Base-by-base conservation (phyloP, 441 rosid species). In the Brassica hybrid region DNA sequence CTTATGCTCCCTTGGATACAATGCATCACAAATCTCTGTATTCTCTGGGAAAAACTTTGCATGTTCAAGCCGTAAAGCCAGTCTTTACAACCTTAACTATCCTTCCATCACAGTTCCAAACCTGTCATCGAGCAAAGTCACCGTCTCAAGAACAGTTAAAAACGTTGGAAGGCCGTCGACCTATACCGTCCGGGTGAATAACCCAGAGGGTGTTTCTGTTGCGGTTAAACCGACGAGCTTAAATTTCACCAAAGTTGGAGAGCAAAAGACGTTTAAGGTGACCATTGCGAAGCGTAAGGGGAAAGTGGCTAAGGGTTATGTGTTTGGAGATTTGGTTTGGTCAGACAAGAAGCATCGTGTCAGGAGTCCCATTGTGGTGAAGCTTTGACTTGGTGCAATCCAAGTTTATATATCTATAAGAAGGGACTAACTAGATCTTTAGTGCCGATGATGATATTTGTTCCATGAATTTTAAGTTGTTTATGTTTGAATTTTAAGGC, bases 311-410 rank as follows among this genome's bases (percentile, higher is more conserved):
- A 82, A 75, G 66, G 88, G 86, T 0, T 89, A 85, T 74, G 86
- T 79, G 17, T 89, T 88, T 83, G 96, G 97, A 67, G 85, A 76
- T n/a, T 84, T 93, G 61, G 83, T 83, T 45, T 93, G 94, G 98
- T 80, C 81, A 25, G 94, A 87, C 68, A 70, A 76, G 62, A 76
- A 66, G 75, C 89, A 87, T 72, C 7, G 68, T 48, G 88, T 86
- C 8, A 84, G 82, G 82, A 89, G 93, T 77, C 85, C 89, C 36
- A 79, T 86, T 50, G 86, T 61, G 75, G 88, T 82, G 45, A 86
- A 81, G 81, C 71, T 74, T 43, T 79, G 23, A 74, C 21, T 63
- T 68, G 62, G 48, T 45, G 11, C 3, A 14, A 10, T 58, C 14
- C 41, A 77, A 57, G 72, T 32, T 19, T 59, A 5, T 65, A 65